Evolutionary conservation across 345 rosid genomes (phyloP).

Genomic region (Populus deltoides): DNA sequence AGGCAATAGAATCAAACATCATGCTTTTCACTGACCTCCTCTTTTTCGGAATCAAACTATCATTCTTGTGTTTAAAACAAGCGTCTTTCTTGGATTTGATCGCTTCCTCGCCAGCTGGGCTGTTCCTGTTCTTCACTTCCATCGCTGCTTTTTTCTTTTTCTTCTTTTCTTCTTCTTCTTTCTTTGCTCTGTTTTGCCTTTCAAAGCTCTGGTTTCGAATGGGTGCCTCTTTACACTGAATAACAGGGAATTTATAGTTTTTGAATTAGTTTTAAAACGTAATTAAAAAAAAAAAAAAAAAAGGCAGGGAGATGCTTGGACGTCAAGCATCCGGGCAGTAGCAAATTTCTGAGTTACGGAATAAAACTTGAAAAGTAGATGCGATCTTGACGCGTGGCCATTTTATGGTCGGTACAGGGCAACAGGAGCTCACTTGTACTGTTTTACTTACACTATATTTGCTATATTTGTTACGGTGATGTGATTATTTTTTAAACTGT

Average conservation of each 20-base stretch:
- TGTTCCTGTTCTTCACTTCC: constrained; percentile 3
- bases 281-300: no score
- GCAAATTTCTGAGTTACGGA: no score
- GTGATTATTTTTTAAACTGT: no score
- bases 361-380: no score
- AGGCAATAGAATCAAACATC: constrained; percentile 1
- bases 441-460: no score
- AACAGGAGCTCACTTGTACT: not conserved
- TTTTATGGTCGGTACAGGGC: no score
- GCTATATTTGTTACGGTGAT: no score
- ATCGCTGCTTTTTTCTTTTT: not conserved
- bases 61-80: not conserved
- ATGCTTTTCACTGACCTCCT: constrained; percentile 3
- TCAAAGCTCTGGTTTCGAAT: no score
- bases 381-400: not conserved
- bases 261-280: no score
- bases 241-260: not conserved
- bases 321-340: not conserved
- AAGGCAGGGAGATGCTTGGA: not conserved
- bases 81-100: not conserved
- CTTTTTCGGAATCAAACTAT: not conserved
- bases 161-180: not conserved
- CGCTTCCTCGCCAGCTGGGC: not conserved
- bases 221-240: not conserved
- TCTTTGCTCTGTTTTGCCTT: not conserved